These are phyloP conservation scores for Penicillium sp. DNA, from an alignment of 2,329 filamentous ascomycete species.

Conservation along the genomic window DNA sequence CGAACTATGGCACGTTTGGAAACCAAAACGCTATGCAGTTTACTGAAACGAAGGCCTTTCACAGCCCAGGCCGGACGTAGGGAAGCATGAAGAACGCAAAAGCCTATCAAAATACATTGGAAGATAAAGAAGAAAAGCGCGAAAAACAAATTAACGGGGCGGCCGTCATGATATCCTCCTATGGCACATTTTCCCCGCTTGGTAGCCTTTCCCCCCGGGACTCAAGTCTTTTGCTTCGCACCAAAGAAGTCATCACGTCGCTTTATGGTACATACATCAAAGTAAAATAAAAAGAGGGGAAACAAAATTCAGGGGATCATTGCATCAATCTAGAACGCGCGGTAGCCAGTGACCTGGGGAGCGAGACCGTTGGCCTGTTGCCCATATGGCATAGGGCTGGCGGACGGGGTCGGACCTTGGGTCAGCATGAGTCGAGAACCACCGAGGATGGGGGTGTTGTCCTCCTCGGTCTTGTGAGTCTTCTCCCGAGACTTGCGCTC, in stretches of 20 bases:
- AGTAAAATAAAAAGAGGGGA: constrained; percentile 18
- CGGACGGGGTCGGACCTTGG: constrained; percentile 68
- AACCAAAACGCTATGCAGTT: not conserved
- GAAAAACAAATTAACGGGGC: constrained; percentile 22
- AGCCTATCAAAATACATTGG: constrained; percentile 23
- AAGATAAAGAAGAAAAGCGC: constrained; percentile 15
- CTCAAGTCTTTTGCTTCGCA: constrained; percentile 26
- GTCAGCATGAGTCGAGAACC: constrained; percentile 91
- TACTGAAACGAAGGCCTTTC: constrained; percentile 9
- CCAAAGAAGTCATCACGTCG: constrained; percentile 29
- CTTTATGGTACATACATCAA: constrained; percentile 36
- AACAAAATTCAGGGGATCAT: constrained; percentile 14
- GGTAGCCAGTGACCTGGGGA: constrained; percentile 80
- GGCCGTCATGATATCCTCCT: constrained; percentile 16
- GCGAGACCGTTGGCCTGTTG: constrained; percentile 80
- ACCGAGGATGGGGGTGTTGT: constrained; percentile 90
- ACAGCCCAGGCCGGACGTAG: constrained; percentile 3
- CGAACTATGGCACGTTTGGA: not conserved
- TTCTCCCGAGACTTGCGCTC: constrained; percentile 73
- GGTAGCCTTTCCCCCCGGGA: constrained; percentile 8
- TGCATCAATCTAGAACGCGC: constrained; percentile 48
- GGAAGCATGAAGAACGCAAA: constrained; percentile 2
- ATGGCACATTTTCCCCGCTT: constrained; percentile 4
- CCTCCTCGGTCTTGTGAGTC: constrained; percentile 83
- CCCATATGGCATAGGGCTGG: constrained; percentile 64